Conservation (phyloP, 805 yeast genomes). For the Kuraishia molischiana region DNA sequence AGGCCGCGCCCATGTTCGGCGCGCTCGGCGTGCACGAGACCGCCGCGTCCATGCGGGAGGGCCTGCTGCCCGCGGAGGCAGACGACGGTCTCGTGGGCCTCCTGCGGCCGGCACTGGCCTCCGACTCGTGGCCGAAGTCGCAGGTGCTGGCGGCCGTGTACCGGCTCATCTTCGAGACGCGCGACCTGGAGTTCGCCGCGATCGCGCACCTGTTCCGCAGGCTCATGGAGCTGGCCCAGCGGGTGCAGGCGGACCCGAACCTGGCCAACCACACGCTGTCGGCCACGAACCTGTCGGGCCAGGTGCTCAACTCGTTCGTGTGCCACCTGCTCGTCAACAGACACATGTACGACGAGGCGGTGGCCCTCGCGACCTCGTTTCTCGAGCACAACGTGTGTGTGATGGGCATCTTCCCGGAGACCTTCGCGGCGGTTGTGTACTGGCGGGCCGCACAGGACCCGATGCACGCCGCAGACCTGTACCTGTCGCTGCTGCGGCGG, state of each 20-base stretch:
- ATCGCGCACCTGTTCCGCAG: background rate
- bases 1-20: background rate
- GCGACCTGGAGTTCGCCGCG: background rate
- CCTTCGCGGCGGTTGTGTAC: background rate
- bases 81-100: background rate
- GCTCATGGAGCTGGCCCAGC: background rate
- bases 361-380: background rate
- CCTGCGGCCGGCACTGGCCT: background rate
- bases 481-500: background rate
- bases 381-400: background rate
- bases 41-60: background rate
- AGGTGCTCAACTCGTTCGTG: background rate
- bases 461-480: background rate
- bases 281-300: background rate
- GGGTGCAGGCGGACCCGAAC: background rate
- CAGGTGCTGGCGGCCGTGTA: background rate
- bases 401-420: conserved; percentile 1
- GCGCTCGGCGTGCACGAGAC: background rate
- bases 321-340: background rate
- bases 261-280: background rate
- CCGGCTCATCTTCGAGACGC: background rate
- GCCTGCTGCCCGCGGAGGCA: background rate
- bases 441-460: background rate
- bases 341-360: background rate
- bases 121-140: background rate